Evolutionary conservation across 768 basidiomycete genomes (phyloP).

Genomic region (Pulveroboletus sp.): DNA sequence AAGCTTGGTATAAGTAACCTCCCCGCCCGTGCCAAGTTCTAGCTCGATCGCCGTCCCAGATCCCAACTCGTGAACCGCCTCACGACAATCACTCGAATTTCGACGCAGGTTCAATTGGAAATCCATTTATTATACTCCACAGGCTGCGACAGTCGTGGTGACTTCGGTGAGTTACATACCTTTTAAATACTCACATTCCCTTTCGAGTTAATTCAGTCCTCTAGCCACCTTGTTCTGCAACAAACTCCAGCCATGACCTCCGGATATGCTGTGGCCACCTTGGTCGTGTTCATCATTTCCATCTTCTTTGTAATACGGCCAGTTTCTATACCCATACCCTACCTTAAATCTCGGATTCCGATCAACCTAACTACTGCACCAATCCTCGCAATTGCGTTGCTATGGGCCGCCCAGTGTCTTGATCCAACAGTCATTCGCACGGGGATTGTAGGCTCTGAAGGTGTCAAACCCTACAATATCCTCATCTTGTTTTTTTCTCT

Average conservation of each 20-base stretch:
- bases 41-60: no score
- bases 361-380: slow-evolving; percentile 54
- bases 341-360: slow-evolving; percentile 33
- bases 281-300: slow-evolving; percentile 51
- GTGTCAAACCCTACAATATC: slow-evolving; percentile 88
- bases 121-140: no score
- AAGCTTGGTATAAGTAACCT: no score
- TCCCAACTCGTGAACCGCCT: no score
- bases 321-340: slow-evolving; percentile 37
- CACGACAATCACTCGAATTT: no score
- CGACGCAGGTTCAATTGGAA: no score
- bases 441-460: slow-evolving; percentile 78
- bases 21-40: no score
- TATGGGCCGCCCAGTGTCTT: slow-evolving; percentile 56
- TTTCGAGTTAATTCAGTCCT: background rate
- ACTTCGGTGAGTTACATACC: no score
- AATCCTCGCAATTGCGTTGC: slow-evolving; percentile 46
- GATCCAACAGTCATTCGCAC: slow-evolving; percentile 48
- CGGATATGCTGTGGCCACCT: slow-evolving; percentile 44
- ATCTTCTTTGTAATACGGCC: slow-evolving; percentile 51
- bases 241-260: slow-evolving; percentile 37
- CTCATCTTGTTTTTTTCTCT: slow-evolving; percentile 89
- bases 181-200: background rate
- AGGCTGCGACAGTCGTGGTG: no score
- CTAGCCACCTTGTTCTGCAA: background rate